Conservation (phyloP, 345 rosid species). For the Eucalyptus sideroxylon region DNA sequence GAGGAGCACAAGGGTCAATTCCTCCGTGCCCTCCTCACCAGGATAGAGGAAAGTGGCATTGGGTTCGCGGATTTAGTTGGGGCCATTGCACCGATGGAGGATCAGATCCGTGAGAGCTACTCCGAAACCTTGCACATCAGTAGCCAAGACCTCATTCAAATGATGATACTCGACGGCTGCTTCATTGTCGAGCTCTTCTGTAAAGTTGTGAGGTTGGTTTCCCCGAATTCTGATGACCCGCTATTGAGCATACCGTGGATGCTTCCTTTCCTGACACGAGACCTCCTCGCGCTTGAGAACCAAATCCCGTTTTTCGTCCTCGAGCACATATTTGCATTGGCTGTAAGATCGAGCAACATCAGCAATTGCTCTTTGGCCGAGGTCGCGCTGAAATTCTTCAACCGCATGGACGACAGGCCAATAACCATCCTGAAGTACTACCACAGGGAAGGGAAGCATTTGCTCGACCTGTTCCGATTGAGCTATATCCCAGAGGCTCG, state of each 20-base stretch:
- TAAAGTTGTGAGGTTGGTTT: constrained; percentile 22
- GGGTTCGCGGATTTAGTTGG: constrained; percentile 23
- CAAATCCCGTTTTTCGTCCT: constrained; percentile 70
- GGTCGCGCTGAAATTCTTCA: constrained; percentile 52
- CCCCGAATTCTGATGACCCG: constrained; percentile 38
- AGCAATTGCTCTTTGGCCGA: constrained; percentile 11
- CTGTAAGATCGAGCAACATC: constrained; percentile 1
- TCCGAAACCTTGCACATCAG: constrained; percentile 33
- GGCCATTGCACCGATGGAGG: constrained; percentile 19
- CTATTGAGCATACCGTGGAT: constrained; percentile 60
- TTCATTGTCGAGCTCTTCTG: constrained; percentile 53
- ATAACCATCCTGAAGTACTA: constrained; percentile 3
- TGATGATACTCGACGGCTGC: constrained; percentile 65
- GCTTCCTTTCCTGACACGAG: constrained; percentile 52
- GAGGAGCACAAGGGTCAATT: constrained; percentile 77
- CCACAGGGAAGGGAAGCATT: constrained; percentile 19
- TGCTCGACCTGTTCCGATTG: constrained; percentile 55
- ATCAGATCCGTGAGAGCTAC: constrained; percentile 45
- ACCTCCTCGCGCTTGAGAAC: constrained; percentile 36
- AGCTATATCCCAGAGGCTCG: constrained; percentile 21
- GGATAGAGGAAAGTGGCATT: constrained; percentile 3
- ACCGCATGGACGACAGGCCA: constrained; percentile 25
- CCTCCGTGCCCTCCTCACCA: constrained; percentile 21
- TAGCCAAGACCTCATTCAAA: constrained; percentile 29
- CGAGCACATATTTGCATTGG: constrained; percentile 28